Conservation (phyloP, 768 basidiomycete species). For the Pluteus cervinus region DNA sequence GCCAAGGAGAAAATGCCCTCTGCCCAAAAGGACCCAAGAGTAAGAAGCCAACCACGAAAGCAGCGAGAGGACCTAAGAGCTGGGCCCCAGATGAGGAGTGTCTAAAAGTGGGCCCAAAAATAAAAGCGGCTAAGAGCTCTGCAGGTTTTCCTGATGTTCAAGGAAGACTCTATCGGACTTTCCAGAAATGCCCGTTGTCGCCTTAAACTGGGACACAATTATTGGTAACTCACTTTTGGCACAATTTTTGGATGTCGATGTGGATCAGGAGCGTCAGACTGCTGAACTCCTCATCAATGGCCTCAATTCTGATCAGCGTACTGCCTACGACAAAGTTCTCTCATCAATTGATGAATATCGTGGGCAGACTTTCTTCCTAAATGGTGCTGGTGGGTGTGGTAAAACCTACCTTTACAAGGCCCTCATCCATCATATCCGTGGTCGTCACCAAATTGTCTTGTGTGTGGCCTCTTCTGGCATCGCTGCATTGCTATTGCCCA, state of each 20-base stretch:
- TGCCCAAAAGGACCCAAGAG: too few relatives aligned
- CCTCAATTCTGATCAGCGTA: slow-evolving; percentile 26
- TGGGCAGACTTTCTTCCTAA: neutral
- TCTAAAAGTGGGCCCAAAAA: too few relatives aligned
- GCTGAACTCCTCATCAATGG: neutral
- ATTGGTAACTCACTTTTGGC: slow-evolving; percentile 21
- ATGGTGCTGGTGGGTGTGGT: neutral
- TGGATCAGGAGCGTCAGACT: slow-evolving; percentile 2
- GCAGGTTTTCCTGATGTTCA: too few relatives aligned
- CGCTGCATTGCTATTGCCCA: slow-evolving; percentile 34
- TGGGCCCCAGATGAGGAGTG: too few relatives aligned
- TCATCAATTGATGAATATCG: slow-evolving; percentile 14
- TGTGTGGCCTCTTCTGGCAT: slow-evolving; percentile 49
- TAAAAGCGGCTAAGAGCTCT: too few relatives aligned
- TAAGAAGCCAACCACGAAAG: too few relatives aligned
- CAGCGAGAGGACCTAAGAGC: too few relatives aligned
- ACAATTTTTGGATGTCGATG: slow-evolving; percentile 25
- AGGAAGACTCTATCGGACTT: slow-evolving; percentile 17
- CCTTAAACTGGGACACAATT: slow-evolving; percentile 18
- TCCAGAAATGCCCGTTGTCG: slow-evolving; percentile 28
- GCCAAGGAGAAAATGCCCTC: too few relatives aligned
- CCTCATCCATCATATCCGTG: neutral
- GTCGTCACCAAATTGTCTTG: slow-evolving; percentile 24
- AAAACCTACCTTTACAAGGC: neutral
- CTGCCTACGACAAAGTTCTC: slow-evolving; percentile 22